Evolutionary conservation across 176 grass and related monocot species (phyloP), one percentile per base, ranked within the genome.

Genomic region (Dendrocalamus sinicus): DNA sequence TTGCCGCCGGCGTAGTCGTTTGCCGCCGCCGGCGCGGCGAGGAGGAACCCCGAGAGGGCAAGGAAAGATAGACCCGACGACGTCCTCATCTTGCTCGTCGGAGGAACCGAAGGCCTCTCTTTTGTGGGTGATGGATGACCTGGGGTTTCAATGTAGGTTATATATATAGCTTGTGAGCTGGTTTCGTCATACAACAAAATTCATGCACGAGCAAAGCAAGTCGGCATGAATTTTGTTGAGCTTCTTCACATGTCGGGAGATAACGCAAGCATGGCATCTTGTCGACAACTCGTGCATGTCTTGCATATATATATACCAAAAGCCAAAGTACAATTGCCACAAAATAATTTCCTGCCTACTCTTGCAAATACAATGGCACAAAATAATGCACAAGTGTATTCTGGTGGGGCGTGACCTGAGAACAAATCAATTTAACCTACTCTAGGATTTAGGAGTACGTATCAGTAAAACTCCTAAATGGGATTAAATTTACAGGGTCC

Each of bases 41-140:
- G 76, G 10, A 92, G 37, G 10, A 76, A 4, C 40, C 75, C 60
- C 10, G 86, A 78, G 0, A 32, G 30, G 30, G 77, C 64, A 12
- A 7, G 57, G 64, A 20, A 26, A 1, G 32, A 35, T 4, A 81
- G 71, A 67, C 40, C 59, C 37, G 62, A 40, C 70, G 74, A 41
- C 41, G 14, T 78, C 55, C 67, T 87, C 82, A 90, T 90, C 58
- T 28, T 59, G 79, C 66, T 41, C 20, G 58, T 70, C 43, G 53
- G 71, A 58, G 22, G 45, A 30, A 17, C 23, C n/a, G 51, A 19
- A 8, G 23, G 20, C 11, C 77, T 57, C n/a, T 58, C 1, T 35
- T 30, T 10, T 61, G 4, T 9, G 15, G 19, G 37, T 53, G 74
- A 30, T 75, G 26, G 59, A 67, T 76, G 52, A 45, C 75, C 50